Conservation (phyloP, 2,329 filamentous ascomycete species). For the Parascedosporium putredinis region DNA sequence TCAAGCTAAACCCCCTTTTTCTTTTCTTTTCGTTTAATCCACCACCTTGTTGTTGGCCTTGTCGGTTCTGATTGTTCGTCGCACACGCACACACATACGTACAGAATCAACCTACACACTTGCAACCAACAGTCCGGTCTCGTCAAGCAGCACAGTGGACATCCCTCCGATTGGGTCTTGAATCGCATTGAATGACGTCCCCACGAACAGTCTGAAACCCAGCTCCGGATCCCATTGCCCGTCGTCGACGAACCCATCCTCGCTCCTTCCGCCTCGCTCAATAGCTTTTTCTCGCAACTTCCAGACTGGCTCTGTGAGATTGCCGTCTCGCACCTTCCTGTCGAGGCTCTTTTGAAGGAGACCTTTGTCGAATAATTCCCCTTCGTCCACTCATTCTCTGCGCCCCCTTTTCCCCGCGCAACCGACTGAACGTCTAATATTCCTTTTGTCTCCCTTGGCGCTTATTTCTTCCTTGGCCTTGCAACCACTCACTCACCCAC, state of each 20-base stretch:
- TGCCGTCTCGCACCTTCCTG: background rate
- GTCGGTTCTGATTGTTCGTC: too few relatives aligned
- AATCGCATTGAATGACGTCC: slow-evolving; percentile 6
- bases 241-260: background rate
- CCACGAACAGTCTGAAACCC: slow-evolving; percentile 5
- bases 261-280: background rate
- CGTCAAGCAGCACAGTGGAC: slow-evolving; percentile 8
- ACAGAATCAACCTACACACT: too few relatives aligned
- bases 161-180: slow-evolving; percentile 3
- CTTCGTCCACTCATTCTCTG: slow-evolving; percentile 7
- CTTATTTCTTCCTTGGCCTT: too few relatives aligned
- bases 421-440: too few relatives aligned
- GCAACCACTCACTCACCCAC: too few relatives aligned
- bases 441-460: too few relatives aligned
- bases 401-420: background rate
- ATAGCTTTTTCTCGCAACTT: background rate
- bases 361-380: background rate
- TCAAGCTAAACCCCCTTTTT: too few relatives aligned
- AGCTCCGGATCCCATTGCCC: background rate
- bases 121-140: too few relatives aligned
- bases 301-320: slow-evolving; percentile 3
- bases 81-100: too few relatives aligned
- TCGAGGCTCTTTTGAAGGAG: slow-evolving; percentile 5
- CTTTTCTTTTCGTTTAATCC: too few relatives aligned
- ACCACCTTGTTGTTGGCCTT: too few relatives aligned